Evolutionary conservation across 805 yeast genomes (phyloP), one percentile per base, ranked within the genome.

Genomic region (Lipomyces starkeyi): DNA sequence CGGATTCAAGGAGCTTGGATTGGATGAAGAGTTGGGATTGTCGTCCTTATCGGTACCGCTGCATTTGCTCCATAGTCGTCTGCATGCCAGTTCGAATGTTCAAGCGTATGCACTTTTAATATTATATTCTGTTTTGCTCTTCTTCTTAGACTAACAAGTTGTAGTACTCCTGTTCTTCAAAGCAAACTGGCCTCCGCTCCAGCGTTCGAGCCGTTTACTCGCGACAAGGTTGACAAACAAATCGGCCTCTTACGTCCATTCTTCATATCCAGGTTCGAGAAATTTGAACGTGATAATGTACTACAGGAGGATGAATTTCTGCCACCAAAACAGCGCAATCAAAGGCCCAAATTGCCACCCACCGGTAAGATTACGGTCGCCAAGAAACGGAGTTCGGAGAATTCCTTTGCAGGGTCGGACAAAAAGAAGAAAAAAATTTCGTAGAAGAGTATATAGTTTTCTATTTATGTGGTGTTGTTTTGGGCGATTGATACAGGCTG

Each of bases 1-100:
- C 80, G 99, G 99, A 0, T 96, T 95, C 82, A 90, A 86, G 76
- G 98, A 94, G 72, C 82, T 95, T 59, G 99, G 99, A 0, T 81
- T 95, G 63, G 98, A 94, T 75, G 91, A 89, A 74, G 99, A 95
- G 78, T 90, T 92, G 77, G 93, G 94, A 11, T 81, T 94, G 76
- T 79, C 93, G 61, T 89, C 93, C 35, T 85, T 93, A 2, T 86
- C 97, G 0, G 92, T 95, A 34, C 99, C 99, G 1, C 82, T 96
- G 57, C 97, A 94, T 78, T 81, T 95, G 66, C 81, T 95, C 49
- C 97, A 92, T 73, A 87, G 96, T 8, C 83, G 89, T 67, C 82
- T 91, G 59, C 87, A 88, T 58, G 88, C 67, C 5, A 65, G 84
- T 67, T 84, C 88, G n/a, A 71, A 65, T 35, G 70, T 68, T 17